Conservation (phyloP, 495 filamentous ascomycete genomes). For the Lasiosphaeris hirsuta region DNA sequence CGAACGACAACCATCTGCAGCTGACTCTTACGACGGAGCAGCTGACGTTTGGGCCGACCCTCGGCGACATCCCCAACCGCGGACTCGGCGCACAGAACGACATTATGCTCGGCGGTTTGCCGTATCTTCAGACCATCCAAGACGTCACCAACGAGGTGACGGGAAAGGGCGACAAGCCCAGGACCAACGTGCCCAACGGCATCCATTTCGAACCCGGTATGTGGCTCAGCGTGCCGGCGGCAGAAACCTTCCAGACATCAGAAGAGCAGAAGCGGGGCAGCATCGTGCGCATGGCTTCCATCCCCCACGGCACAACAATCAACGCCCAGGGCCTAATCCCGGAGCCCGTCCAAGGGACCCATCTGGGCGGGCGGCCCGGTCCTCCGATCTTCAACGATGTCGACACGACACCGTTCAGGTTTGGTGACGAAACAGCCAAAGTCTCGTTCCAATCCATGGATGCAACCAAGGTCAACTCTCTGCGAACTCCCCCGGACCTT, state of each 20-base stretch:
- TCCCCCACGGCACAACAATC: slow-evolving; percentile 9
- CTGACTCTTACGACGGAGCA: slow-evolving; percentile 4
- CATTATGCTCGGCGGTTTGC: not conserved
- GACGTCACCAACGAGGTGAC: slow-evolving; percentile 3
- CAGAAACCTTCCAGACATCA: not conserved
- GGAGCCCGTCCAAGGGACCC: not conserved
- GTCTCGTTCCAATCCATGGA: not conserved
- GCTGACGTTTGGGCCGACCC: slow-evolving; percentile 3
- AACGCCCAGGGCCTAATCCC: slow-evolving; percentile 7
- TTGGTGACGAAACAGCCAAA: not conserved
- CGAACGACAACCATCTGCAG: slow-evolving; percentile 2
- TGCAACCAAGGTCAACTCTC: not conserved
- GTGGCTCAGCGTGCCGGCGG: not conserved
- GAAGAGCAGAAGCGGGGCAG: not conserved
- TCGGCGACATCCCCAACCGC: not conserved
- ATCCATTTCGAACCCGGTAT: slow-evolving; percentile 4
- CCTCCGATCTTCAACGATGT: not conserved
- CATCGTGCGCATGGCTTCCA: slow-evolving; percentile 11
- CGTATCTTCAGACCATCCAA: slow-evolving; percentile 5
- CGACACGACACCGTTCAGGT: not conserved
- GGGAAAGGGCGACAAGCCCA: not conserved
- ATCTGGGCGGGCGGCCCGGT: not conserved
- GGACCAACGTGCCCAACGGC: not conserved
- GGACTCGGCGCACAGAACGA: not conserved
- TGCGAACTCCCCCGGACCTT: not conserved